Percentiles rank a stretch among this genome's conserved stretches.
Evolutionary conservation across 441 rosid genomes (phyloP).

Genomic region (Gossypium lobatum): DNA sequence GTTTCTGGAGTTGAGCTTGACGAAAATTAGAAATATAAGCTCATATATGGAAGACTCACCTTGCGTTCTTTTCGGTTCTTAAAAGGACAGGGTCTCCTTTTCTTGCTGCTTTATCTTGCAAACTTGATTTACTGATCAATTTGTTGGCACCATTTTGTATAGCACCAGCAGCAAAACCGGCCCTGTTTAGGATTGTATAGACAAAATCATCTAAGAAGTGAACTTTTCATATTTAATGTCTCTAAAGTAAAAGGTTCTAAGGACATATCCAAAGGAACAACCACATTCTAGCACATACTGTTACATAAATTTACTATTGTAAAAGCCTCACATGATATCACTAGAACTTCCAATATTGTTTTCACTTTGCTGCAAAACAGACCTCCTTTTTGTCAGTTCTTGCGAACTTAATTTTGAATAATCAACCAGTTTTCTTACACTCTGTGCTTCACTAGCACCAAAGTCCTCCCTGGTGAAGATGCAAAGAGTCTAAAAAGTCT

Average conservation of each 20-base stretch:
- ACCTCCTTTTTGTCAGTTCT: constrained; percentile 17
- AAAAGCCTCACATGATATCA: constrained; percentile 26
- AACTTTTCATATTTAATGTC: not conserved
- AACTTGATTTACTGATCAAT: constrained; percentile 20
- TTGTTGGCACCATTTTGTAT: constrained; percentile 26
- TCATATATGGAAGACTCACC: constrained; percentile 19
- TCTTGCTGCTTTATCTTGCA: constrained; percentile 27
- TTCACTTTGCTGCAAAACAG: constrained; percentile 23
- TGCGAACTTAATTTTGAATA: constrained; percentile 16
- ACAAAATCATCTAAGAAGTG: not conserved
- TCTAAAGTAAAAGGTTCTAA: not conserved
- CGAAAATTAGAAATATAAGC: not conserved
- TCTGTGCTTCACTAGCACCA: constrained; percentile 18
- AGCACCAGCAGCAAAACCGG: constrained; percentile 12
- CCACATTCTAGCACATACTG: not conserved
- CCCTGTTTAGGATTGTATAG: constrained; percentile 10
- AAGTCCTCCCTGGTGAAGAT: constrained; percentile 23
- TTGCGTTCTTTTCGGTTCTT: constrained; percentile 21
- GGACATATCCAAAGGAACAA: not conserved
- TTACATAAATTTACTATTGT: not conserved
- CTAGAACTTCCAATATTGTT: constrained; percentile 19
- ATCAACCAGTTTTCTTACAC: constrained; percentile 21
- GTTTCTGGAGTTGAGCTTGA: not conserved
- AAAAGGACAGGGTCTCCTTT: constrained; percentile 30
- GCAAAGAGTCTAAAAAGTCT: not conserved